Base-by-base conservation (phyloP, 2,329 filamentous ascomycete species). In the Ambrosiella cleistominuta region DNA sequence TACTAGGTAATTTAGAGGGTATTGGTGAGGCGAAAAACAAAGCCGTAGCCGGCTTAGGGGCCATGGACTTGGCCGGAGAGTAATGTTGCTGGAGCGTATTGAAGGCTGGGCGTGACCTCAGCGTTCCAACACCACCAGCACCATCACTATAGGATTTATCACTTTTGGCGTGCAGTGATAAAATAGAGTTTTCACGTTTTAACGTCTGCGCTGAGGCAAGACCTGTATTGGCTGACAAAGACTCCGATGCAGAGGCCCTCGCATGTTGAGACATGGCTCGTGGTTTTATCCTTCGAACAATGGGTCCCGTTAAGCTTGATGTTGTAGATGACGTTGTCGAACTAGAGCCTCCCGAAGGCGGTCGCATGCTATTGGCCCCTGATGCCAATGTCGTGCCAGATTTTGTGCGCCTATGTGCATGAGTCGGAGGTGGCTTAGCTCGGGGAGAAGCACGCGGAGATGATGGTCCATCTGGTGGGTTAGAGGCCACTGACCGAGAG, bases 61-160 rank as follows among this genome's bases (percentile, higher is more conserved):
- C 74, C 19, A 11, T n/a, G n/a, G 35, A 13, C 64, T 84, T 84
- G 50, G 78, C 77, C 0, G 83, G 82, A 36, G 79, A 82, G 69
- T 79, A 85, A 68, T 85, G 80, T 63, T 85, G 81, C 63, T 85
- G 81, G 44, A 79, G 74, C 0, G 77, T 83, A 53, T 73, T 78
- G 68, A 85, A 85, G 52, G 75, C 70, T 0, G 80, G 79, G 7
- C 75, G 75, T 35, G 70, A 68, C n/a, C 69, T 67, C 15, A 69
- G 67, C 45, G 66, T 66, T 15, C 64, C 62, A 57, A 62, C 40
- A 52, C 65, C 52, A 39, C 60, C 40, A 52, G 65, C 52, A 39
- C 60, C 44, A 42, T 61, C n/a, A 42, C 59, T 52, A 47, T 36
- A 49, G 40, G 40, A 44, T 56, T 49, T 59, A 11, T 55, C 15